Conservation (phyloP, 371 early-diverging fungal genomes). For the Umbelopsis sp. region DNA sequence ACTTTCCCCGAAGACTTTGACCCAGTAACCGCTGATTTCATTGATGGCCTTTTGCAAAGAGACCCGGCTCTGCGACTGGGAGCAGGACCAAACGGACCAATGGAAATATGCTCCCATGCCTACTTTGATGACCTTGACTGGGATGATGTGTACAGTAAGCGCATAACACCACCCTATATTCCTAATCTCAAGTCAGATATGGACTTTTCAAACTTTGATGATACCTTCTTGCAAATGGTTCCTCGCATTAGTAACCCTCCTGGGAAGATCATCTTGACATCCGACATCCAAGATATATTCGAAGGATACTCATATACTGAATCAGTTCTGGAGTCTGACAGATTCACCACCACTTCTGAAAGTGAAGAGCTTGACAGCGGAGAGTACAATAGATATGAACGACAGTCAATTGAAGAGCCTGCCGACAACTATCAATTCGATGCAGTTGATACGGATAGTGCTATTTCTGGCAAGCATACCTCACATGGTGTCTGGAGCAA, state of each 20-base stretch:
- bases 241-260: conserved; percentile 30
- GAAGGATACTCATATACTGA: conserved; percentile 44
- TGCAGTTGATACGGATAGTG: conserved; percentile 2
- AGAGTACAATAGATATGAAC: background rate
- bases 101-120: conserved; percentile 68
- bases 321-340: background rate
- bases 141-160: conserved; percentile 72
- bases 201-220: conserved; percentile 67
- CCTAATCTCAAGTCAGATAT: conserved; percentile 49
- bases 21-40: conserved; percentile 65
- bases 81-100: conserved; percentile 59
- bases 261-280: conserved; percentile 33
- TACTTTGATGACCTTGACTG: conserved; percentile 74
- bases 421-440: background rate
- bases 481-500: background rate
- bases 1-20: conserved; percentile 73
- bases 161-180: conserved; percentile 63
- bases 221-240: conserved; percentile 51
- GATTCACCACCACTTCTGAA: background rate
- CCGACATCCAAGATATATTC: conserved; percentile 38
- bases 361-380: background rate
- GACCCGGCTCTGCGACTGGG: conserved; percentile 56
- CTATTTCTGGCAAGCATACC: conserved; percentile 13
- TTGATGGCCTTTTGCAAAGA: conserved; percentile 55
- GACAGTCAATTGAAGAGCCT: background rate